Conservation (phyloP, 768 basidiomycete genomes). For the Agrocybe pediades region DNA sequence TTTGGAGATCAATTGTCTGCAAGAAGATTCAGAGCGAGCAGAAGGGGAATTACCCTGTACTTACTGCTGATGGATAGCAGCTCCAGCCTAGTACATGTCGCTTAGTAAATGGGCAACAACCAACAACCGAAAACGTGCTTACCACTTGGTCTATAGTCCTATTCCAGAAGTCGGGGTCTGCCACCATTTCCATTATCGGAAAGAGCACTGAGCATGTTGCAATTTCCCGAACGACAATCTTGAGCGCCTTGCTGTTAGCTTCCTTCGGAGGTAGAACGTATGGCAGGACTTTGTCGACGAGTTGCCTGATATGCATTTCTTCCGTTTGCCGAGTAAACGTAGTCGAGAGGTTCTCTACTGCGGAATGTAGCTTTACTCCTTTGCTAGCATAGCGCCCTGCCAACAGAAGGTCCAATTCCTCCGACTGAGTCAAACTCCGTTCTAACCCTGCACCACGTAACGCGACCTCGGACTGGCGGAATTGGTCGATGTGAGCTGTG, state of each 20-base stretch:
- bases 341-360: constrained; percentile 86
- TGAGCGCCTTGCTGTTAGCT: constrained; percentile 66
- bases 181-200: constrained; percentile 89
- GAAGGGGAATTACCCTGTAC: constrained; percentile 12
- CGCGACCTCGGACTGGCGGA: constrained; percentile 85
- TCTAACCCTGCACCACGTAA: constrained; percentile 82
- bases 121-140: constrained; percentile 31
- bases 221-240: constrained; percentile 79
- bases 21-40: constrained; percentile 2
- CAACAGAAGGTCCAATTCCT: constrained; percentile 84
- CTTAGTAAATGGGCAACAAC: not conserved
- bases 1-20: constrained; percentile 82
- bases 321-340: constrained; percentile 89
- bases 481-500: constrained; percentile 87
- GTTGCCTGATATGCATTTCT: constrained; percentile 76
- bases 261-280: constrained; percentile 78
- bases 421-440: constrained; percentile 83
- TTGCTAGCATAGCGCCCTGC: constrained; percentile 79
- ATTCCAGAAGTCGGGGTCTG: constrained; percentile 99
- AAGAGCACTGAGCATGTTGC: constrained; percentile 79
- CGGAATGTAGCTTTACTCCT: constrained; percentile 75
- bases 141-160: constrained; percentile 89
- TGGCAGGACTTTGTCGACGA: constrained; percentile 74
- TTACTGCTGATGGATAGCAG: constrained; percentile 54
- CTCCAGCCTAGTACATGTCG: constrained; percentile 43